A percentile compares a stretch with the other conserved stretches of the same genome.
Conservation (phyloP, 177 flowering plant genomes). For the Vitis hybrid region DNA sequence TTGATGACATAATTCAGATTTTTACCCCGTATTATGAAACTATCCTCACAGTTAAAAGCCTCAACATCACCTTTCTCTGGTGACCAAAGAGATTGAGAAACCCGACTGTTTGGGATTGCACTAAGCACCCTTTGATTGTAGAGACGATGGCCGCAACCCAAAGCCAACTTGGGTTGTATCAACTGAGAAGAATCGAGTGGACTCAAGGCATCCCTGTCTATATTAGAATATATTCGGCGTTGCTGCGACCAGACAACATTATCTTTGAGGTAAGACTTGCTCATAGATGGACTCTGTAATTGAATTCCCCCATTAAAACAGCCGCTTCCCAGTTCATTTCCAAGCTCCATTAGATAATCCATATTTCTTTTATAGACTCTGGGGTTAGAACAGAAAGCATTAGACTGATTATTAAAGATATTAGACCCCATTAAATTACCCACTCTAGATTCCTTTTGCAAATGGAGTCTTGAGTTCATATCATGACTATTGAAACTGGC, state of each 20-base stretch:
- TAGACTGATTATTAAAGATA: conserved; percentile 4
- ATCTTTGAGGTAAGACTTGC: conserved; percentile 20
- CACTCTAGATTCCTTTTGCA: not conserved
- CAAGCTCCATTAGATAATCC: conserved; percentile 7
- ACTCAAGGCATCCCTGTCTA: conserved; percentile 10
- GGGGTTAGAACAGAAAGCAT: conserved; percentile 8
- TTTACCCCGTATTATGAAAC: too few relatives aligned
- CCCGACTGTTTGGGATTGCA: conserved; percentile 17
- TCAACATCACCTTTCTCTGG: conserved; percentile 15
- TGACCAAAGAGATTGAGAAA: conserved; percentile 12
- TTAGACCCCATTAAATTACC: conserved; percentile 12
- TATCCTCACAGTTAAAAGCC: conserved; percentile 15
- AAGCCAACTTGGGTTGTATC: conserved; percentile 8
- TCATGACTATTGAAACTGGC: too few relatives aligned
- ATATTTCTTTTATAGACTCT: not conserved
- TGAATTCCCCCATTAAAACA: not conserved
- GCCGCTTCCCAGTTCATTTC: conserved; percentile 7
- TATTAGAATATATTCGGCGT: conserved; percentile 12
- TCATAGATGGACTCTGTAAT: not conserved
- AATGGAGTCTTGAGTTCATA: not conserved
- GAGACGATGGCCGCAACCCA: conserved; percentile 10
- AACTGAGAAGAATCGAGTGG: conserved; percentile 19
- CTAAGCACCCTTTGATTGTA: conserved; percentile 10
- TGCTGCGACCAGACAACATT: conserved; percentile 9
- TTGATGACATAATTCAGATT: too few relatives aligned